Base-by-base conservation (phyloP, 345 rosid species). In the Iberis pinnata region DNA sequence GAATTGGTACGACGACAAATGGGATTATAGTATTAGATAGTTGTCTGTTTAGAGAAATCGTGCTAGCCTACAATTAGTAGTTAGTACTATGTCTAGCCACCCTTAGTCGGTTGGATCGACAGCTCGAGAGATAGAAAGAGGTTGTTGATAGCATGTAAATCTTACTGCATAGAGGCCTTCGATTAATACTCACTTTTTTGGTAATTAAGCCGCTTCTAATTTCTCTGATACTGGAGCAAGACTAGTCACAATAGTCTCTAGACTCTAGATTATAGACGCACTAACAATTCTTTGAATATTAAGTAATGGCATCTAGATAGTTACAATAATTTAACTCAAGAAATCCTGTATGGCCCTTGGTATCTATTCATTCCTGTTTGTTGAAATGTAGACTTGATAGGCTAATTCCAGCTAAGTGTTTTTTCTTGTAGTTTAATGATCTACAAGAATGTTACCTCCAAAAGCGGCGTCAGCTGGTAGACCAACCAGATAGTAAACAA, bases 391-490 rank as follows among this genome's bases (percentile, higher is more conserved):
- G 35, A 35, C 47, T 46, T 40, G 40, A 46, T 41, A 60, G 56
- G 46, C 61, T 60, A 46, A 60, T 46, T 13, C 32, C 15, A 29
- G 44, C 39, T 2, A 38, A 35, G 8, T 39, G 19, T 25, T 18
- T 59, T 70, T 27, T 42, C 67, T 54, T 60, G 65, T 79, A 93
- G 95, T 88, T 93, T 69, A 79, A 67, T 70, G 99, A 88, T 55
- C 76, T 93, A 37, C 95, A 88, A 75, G 99, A 85, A 46, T 93
- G 95, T 70, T 93, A 93, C 64, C 80, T 92, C 63, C 95, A 83
- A 77, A 92, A 93, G 73, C 80, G 99, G 33, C 97, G 83, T 12
- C 97, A 80, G 58, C 47, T 68, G 60, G 79, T 73, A 58, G 79
- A 79, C 60, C 89, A 78, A 47, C 80, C 77, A 12, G 76, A 70